Evolutionary conservation across 1,284 basidiomycete species (phyloP), one percentile per base, ranked within the genome.

Genomic region (Boletus holoroseus): DNA sequence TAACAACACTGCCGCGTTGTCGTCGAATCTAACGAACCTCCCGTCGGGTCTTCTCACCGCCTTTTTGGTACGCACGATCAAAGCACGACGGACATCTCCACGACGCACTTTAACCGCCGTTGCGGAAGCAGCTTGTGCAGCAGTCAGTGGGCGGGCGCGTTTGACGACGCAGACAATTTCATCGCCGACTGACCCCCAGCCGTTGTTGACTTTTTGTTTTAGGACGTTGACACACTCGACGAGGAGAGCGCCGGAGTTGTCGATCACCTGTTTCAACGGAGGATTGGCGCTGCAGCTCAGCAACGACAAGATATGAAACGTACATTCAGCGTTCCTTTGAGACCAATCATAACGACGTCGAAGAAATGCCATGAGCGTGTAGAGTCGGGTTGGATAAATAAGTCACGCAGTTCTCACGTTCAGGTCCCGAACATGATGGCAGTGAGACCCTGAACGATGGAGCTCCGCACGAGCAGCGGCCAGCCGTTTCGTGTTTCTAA

Each of bases 121-220:
- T 15, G 83, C 76, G 5, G 83, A 82, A 18, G 81, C 73, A 55
- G 76, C 78, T 30, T 74, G 76, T 34, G 75, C 77, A 3, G 79
- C 76, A 11, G 83, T 77, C 32, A 98, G 77, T 4, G 94, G 92
- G 13, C 93, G 82, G 3, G 96, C 95, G 57, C 85, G 84, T 68
- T 96, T 91, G 58, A 99, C 85, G 52, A 99, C 94, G 53, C 94
- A 94, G 55, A 97, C 93, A 55, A 98, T 93, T 71, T 98, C 95
- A 73, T 99, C 96, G 42, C 95, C 95, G 57, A 86, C 80, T 35
- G 77, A 76, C 50, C 83, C 86, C 78, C 79, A 83, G 66, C 96
- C 81, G 73, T 91, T 79, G 81, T 92, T 79, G 74, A 91, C 91
- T 73, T 97, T 98, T 71, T 91, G 86, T 72, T 97, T 96, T 54